phyloP scores from a whole-genome alignment of 352 stramenopile species.

The Pythium aristosporum region DNA sequence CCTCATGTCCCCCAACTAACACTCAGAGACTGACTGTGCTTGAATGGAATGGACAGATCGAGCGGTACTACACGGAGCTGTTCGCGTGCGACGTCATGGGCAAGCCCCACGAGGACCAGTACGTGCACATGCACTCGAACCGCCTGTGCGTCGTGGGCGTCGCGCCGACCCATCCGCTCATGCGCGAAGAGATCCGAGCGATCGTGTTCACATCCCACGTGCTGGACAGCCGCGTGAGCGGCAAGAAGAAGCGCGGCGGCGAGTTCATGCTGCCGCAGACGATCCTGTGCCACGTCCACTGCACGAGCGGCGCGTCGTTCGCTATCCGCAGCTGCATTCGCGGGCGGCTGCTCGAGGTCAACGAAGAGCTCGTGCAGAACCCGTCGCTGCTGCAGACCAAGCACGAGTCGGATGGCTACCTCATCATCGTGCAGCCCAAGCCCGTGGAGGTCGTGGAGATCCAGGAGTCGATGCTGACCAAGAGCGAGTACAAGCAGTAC shows the following conservation, averaged over 20 bases:
- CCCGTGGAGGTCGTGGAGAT: slow-evolving; percentile 76
- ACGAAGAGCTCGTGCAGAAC: slow-evolving; percentile 56
- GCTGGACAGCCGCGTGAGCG: slow-evolving; percentile 67
- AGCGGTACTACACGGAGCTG: slow-evolving; percentile 86
- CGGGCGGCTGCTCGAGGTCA: slow-evolving; percentile 76
- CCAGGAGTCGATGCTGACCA: slow-evolving; percentile 76
- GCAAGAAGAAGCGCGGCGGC: slow-evolving; percentile 89
- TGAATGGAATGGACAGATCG: slow-evolving; percentile 46
- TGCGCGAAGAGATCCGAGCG: slow-evolving; percentile 54
- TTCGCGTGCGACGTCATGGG: slow-evolving; percentile 81
- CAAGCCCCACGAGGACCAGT: slow-evolving; percentile 71
- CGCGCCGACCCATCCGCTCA: slow-evolving; percentile 62
- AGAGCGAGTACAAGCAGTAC: slow-evolving; percentile 76
- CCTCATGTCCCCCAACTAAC: background rate
- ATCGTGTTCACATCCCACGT: slow-evolving; percentile 69
- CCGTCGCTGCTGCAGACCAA: slow-evolving; percentile 65
- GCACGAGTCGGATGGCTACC: slow-evolving; percentile 71
- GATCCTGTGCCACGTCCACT: slow-evolving; percentile 65
- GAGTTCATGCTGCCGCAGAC: slow-evolving; percentile 69
- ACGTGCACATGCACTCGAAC: slow-evolving; percentile 90
- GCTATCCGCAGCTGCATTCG: slow-evolving; percentile 79
- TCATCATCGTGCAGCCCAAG: slow-evolving; percentile 85
- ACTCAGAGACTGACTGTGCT: no score
- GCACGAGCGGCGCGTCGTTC: slow-evolving; percentile 57
- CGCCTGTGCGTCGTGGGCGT: slow-evolving; percentile 81